Base-by-base conservation (phyloP, 1,139 yeast species). In the Candida sanyaensis region DNA sequence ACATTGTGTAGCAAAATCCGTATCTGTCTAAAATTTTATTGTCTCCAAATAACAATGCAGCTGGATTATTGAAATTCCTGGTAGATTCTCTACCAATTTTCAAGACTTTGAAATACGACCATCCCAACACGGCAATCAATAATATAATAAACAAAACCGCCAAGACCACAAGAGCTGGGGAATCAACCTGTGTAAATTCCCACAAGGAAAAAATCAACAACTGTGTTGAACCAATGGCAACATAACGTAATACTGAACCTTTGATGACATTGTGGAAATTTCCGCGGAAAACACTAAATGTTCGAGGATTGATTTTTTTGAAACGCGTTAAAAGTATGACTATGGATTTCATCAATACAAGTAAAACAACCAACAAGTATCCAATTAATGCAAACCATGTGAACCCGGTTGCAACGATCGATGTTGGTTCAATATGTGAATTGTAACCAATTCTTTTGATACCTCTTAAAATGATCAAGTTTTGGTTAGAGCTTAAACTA, bases 1-100 rank as follows among this genome's bases (percentile, higher is more conserved):
- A 86, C 90, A 86, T 86, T n/a, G 93, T 86, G 65, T 87, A 88
- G 58, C 88, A 80, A 65, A 84, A 87, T 0, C 95, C 95, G 60
- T 81, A 87, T 61, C 84, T 84, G 66, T 82, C 77, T 59, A 87
- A 75, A 39, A 87, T 73, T 39, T 69, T 72, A 42, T 80, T 71
- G 56, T 87, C 86, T 55, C 95, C 93, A 60, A 87, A 88, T 43
- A 88, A 70, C 46, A 85, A 65, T 30, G 92, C 92, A 33, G 95
- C 95, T 0, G 96, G 91, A 60, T 87, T 87, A 44, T 80, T 78
- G 61, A 75, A 84, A 45, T 73, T 63, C 41, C 59, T 55, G 42
- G 81, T 68, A 0, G 95, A 87, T 48, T 62, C 63, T 43, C 64
- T 71, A 27, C 90, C 96, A 62, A 80, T 81, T 28, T 62, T 59